A percentile compares a stretch with the other conserved stretches of the same genome.
Evolutionary conservation across 345 rosid species (phyloP).

Genomic region (Melaleuca quinquenervia): DNA sequence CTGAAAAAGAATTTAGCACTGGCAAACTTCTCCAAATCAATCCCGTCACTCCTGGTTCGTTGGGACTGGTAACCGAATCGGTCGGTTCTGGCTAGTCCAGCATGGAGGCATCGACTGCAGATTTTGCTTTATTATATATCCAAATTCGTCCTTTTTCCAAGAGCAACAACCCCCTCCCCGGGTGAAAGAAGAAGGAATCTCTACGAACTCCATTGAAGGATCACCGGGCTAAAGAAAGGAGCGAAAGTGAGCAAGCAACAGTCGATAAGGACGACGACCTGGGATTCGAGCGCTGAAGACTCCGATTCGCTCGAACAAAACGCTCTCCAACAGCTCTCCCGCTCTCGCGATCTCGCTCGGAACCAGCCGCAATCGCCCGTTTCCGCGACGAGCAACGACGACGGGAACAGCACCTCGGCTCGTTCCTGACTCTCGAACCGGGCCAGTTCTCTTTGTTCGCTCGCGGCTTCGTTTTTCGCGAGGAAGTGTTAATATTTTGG

Average conservation of each 20-base stretch:
- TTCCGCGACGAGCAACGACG: neutral
- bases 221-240: neutral
- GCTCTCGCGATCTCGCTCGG: constrained; percentile 15
- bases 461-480: neutral
- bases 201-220: neutral
- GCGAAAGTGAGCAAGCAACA: constrained; percentile 14
- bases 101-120: neutral
- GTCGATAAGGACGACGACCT: constrained; percentile 30
- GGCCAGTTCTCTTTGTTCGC: neutral
- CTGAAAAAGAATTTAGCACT: neutral
- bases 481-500: neutral
- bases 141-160: neutral
- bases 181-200: neutral
- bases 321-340: constrained; percentile 52
- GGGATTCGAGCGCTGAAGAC: constrained; percentile 65
- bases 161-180: neutral
- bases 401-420: neutral
- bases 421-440: neutral
- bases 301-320: constrained; percentile 60
- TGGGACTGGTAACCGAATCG: neutral
- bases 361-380: constrained; percentile 9
- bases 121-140: neutral
- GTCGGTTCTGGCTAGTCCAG: neutral
- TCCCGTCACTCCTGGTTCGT: neutral
- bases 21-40: neutral